A percentile compares a stretch with the other conserved stretches of the same genome.
phyloP scores from a whole-genome alignment of 164 flowering plant genomes.

The Nymphaea thermarum region DNA sequence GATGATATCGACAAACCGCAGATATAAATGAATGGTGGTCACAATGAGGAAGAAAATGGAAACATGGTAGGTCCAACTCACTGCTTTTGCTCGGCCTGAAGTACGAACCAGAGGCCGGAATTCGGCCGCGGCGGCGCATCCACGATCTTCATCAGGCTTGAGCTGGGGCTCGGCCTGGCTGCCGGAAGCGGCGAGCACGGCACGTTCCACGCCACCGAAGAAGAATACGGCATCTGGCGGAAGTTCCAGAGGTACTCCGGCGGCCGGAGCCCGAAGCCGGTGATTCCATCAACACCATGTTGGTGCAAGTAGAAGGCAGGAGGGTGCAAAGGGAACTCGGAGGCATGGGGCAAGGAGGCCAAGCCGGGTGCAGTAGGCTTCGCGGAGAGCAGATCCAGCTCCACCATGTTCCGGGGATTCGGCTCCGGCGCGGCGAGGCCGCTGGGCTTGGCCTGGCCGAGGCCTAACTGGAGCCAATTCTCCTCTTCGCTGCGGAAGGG shows the following conservation, averaged over 20 bases:
- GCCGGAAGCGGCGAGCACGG: background rate
- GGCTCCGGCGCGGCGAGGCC: background rate
- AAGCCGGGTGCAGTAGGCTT: background rate
- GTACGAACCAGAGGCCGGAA: conserved; percentile 81
- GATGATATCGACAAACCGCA: background rate
- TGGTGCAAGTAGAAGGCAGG: conserved; percentile 28
- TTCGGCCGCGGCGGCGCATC: conserved; percentile 65
- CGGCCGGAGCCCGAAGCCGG: conserved; percentile 13
- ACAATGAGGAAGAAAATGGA: background rate
- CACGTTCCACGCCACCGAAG: background rate
- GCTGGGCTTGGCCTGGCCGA: conserved; percentile 18
- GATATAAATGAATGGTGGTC: background rate
- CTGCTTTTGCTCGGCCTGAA: conserved; percentile 80
- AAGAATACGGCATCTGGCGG: conserved; percentile 18
- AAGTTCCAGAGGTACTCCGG: conserved; percentile 36
- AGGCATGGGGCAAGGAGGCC: background rate
- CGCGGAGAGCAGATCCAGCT: conserved; percentile 47
- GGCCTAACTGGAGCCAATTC: conserved; percentile 73
- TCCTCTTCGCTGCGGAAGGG: conserved; percentile 13
- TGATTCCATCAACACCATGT: background rate
- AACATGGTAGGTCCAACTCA: conserved; percentile 21
- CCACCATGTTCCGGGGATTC: conserved; percentile 18
- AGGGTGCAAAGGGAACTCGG: background rate
- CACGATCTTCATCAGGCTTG: conserved; percentile 28
- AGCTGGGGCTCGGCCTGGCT: conserved; percentile 29